Conservation (phyloP, 352 stramenopile species). For the Phytophthora constricta region DNA sequence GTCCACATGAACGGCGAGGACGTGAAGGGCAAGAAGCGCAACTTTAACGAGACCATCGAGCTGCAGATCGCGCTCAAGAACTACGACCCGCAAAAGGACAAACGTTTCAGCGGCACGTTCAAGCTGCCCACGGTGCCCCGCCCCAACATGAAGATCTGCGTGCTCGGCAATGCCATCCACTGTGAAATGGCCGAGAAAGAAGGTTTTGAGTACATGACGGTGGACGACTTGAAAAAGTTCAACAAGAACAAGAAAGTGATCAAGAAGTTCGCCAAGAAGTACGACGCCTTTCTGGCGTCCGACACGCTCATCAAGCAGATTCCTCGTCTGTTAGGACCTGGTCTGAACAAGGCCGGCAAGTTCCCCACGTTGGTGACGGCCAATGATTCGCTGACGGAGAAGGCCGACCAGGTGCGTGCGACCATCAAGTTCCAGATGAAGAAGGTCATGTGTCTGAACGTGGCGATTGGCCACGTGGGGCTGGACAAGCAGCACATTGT, state of each 20-base stretch:
- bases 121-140: slow-evolving; percentile 96
- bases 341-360: slow-evolving; percentile 99
- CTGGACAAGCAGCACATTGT: slow-evolving; percentile 96
- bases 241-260: slow-evolving; percentile 99
- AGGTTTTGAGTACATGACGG: slow-evolving; percentile 97
- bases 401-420: slow-evolving; percentile 97
- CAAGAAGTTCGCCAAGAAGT: slow-evolving; percentile 99
- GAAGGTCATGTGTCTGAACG: slow-evolving; percentile 99
- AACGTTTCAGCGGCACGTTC: slow-evolving; percentile 99
- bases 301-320: slow-evolving; percentile 99
- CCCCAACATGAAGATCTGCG: slow-evolving; percentile 97
- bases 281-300: slow-evolving; percentile 99
- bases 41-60: slow-evolving; percentile 99
- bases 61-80: slow-evolving; percentile 99
- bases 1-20: slow-evolving; percentile 92
- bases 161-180: slow-evolving; percentile 99
- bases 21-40: slow-evolving; percentile 99
- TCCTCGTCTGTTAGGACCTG: slow-evolving; percentile 98
- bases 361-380: slow-evolving; percentile 97
- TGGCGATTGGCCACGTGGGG: slow-evolving; percentile 97
- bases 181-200: slow-evolving; percentile 99
- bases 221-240: slow-evolving; percentile 99
- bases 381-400: slow-evolving; percentile 97
- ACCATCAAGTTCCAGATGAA: slow-evolving; percentile 99
- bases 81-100: slow-evolving; percentile 99